These are phyloP conservation scores for Clonostachys chloroleuca DNA, from an alignment of 2,329 filamentous ascomycete genomes.

Conservation along the genomic window DNA sequence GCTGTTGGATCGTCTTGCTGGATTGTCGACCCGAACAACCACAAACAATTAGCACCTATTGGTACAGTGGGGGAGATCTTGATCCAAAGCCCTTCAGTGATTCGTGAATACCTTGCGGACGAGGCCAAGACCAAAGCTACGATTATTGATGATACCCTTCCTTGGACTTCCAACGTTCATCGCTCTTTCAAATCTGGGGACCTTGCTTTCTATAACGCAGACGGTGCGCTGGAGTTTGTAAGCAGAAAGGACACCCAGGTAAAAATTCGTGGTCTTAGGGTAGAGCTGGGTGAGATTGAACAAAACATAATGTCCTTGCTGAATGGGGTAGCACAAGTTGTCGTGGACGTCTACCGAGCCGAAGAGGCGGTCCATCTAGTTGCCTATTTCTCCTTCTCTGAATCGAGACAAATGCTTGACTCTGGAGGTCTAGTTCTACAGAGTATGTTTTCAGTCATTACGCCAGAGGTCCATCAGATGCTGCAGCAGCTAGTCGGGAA, in stretches of 20 bases:
- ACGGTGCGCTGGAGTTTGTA: constrained; percentile 1
- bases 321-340: neutral
- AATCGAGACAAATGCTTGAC: neutral
- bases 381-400: neutral
- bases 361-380: neutral
- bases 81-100: constrained; percentile 9
- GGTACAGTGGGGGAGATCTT: constrained; percentile 14
- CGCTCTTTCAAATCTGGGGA: constrained; percentile 8
- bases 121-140: constrained; percentile 7
- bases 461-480: constrained; percentile 4
- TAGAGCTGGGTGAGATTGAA: constrained; percentile 28
- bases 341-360: constrained; percentile 4
- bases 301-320: neutral
- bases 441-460: constrained; percentile 3
- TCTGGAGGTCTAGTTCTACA: too few species aligned
- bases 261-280: constrained; percentile 46
- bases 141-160: constrained; percentile 4
- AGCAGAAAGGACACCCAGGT: constrained; percentile 23
- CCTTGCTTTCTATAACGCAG: constrained; percentile 1
- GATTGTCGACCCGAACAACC: constrained; percentile 10
- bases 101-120: constrained; percentile 11
- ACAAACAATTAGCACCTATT: constrained; percentile 9
- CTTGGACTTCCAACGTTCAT: too few species aligned
- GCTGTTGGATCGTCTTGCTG: constrained; percentile 5
- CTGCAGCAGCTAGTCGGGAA: constrained; percentile 7